Base-by-base conservation (phyloP, 139 green algal genomes). In the Helicosporidium sp. region DNA sequence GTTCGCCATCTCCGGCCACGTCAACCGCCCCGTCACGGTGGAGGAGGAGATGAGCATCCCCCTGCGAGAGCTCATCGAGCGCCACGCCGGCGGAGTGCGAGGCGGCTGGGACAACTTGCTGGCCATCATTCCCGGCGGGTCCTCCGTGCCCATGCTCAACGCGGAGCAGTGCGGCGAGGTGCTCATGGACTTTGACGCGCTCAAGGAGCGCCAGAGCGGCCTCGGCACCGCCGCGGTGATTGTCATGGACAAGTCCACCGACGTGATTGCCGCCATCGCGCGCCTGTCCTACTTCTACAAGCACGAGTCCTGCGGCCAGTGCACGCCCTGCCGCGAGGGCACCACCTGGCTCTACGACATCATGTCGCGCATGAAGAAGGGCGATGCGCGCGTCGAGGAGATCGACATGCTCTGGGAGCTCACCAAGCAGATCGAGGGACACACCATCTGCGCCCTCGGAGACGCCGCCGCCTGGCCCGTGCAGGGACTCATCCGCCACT, bases 41-140 rank as follows among this genome's bases (percentile, higher is more conserved):
- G 89, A 99, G 72, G 89, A 99, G 74, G 89, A 99, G 74, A 94
- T 99, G 80, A 76, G 54, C 60, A 95, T 97, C 60, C 68, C 83
- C 1, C 70, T 96, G 39, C 52, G 51, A n/a, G 84, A 97, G 69
- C 79, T 96, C 25, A 94, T 97, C 28, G 88, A 97, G 73, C 63
- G 66, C 24, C 88, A 96, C 62, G 80, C 74, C 28, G 87, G 86
- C 53, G 88, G 88, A 22, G 85, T 97, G 51, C 68, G 80, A 17
- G 88, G 88, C 46, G 87, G 88, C 13, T 96, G 87, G 88, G 87
- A 96, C 72, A 97, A 96, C 71, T 72, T 96, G 49, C 75, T 94
- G 43, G 87, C 85, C 45, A 77, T 97, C 75, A 96, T 97, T 56
- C 88, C 88, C 26, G 88, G 88, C 5, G 88, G 88, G 18, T 92